Conservation (phyloP, 768 basidiomycete species). For the Termitomyces titanicus region DNA sequence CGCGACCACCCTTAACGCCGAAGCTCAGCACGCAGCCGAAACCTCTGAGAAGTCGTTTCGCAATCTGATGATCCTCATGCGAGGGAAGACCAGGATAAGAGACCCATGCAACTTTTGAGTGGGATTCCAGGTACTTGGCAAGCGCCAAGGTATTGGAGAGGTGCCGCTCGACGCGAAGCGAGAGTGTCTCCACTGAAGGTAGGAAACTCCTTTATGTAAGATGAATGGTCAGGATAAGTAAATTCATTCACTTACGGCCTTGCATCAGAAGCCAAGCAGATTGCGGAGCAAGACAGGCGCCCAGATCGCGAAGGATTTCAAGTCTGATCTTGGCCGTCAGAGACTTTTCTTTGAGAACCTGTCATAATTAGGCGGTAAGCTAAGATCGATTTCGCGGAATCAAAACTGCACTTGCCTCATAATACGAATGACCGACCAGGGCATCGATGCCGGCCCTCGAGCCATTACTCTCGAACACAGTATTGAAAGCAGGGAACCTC, state of each 20-base stretch:
- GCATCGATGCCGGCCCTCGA: constrained; percentile 1
- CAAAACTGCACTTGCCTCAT: constrained; percentile 3
- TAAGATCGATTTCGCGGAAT: background rate
- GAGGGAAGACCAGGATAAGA: constrained; percentile 53
- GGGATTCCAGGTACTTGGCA: constrained; percentile 42
- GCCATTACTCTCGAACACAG: background rate
- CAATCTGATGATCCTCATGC: constrained; percentile 50
- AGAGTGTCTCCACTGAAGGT: constrained; percentile 49
- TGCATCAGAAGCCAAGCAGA: constrained; percentile 55
- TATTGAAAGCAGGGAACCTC: constrained; percentile 30
- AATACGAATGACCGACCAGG: constrained; percentile 10
- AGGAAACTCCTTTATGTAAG: background rate
- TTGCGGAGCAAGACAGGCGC: constrained; percentile 52
- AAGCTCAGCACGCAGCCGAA: constrained; percentile 65
- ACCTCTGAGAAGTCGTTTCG: constrained; percentile 39
- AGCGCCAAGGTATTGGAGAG: constrained; percentile 46
- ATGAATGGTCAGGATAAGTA: background rate
- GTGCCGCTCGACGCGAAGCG: constrained; percentile 56
- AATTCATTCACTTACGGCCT: constrained; percentile 24
- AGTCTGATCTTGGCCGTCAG: constrained; percentile 29
- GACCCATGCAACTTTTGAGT: constrained; percentile 60
- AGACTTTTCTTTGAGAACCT: constrained; percentile 13
- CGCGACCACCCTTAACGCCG: constrained; percentile 48
- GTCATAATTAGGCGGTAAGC: background rate
- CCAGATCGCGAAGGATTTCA: constrained; percentile 55